Base-by-base conservation (phyloP, 805 yeast genomes). In the Candida xyloterini region DNA sequence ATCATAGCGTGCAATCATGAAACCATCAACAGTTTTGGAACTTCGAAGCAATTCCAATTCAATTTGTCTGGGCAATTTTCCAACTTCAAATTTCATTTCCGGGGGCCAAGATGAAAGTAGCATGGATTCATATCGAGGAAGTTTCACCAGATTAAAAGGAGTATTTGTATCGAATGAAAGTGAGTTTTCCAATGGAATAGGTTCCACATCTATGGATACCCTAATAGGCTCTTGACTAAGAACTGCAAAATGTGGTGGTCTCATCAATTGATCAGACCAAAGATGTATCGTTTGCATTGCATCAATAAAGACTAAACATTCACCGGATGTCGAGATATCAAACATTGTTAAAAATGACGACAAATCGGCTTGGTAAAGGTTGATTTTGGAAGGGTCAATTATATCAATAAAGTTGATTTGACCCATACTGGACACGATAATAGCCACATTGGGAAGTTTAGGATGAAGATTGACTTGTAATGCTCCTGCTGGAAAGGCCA, bases 401-500 rank as follows among this genome's bases (percentile, higher is more conserved):
- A 85, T 74, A 60, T 93, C 97, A 18, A 88, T 74, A 48, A 89
- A 82, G 55, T 89, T 95, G 42, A 93, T 67, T 44, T 88, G 91
- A 13, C 98, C 98, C 15, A 76, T 62, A 15, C 71, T 71, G 0
- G 96, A 84, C 0, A 87, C 83, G 7, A 86, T 79, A 4, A 88
- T 59, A 31, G 88, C 76, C 25, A 84, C 79, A 27, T 85, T 84
- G 5, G 96, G 84, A 35, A 89, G 57, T 44, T 84, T 83, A 6
- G 98, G 97, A 63, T 91, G 97, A 46, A 91, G 70, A 34, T 84
- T 73, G 1, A 84, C 93, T 56, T 75, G 84, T 8, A 84, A 73
- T 1, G 98, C 96, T 10, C 97, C 97, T 0, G 89, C 82, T 1
- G 93, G 89, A 54, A 89, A 88, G 4, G 96, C 78, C 7, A 91